A percentile compares a stretch with the other conserved stretches of the same genome.
phyloP scores from a whole-genome alignment of 164 flowering plant genomes.

The Magnolia officinalis region DNA sequence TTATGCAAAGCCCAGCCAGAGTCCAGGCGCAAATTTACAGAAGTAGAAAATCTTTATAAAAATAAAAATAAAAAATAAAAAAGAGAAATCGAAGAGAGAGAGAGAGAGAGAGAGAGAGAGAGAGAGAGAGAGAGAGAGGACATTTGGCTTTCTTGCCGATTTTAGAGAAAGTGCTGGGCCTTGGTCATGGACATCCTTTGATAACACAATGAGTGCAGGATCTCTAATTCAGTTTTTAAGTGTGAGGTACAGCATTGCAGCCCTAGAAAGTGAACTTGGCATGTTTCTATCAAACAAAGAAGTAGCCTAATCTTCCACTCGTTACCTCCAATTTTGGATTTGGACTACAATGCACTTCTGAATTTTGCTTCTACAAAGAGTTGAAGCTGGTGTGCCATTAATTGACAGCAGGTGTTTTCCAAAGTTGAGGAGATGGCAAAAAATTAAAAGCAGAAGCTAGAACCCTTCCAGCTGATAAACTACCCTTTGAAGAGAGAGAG shows the following conservation, averaged over 20 bases:
- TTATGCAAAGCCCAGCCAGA: too few species aligned
- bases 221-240: not conserved
- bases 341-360: not conserved
- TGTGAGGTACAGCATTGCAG: slow-evolving; percentile 59
- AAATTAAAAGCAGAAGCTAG: slow-evolving; percentile 60
- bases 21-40: too few species aligned
- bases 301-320: slow-evolving; percentile 30
- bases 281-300: slow-evolving; percentile 73
- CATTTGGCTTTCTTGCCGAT: too few species aligned
- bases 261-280: slow-evolving; percentile 91
- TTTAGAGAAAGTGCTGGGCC: too few species aligned
- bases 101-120: too few species aligned
- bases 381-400: not conserved
- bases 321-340: not conserved
- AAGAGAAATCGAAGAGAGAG: too few species aligned
- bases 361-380: not conserved
- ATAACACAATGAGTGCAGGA: not conserved
- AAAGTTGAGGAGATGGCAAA: slow-evolving; percentile 90
- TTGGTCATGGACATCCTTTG: not conserved
- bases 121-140: too few species aligned
- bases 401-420: slow-evolving; percentile 61
- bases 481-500: slow-evolving; percentile 35
- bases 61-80: too few species aligned
- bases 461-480: slow-evolving; percentile 27
- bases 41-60: too few species aligned